These are phyloP conservation scores for Eragrostis tef DNA, from an alignment of 202 grass and related monocot genomes.

Conservation along the genomic window DNA sequence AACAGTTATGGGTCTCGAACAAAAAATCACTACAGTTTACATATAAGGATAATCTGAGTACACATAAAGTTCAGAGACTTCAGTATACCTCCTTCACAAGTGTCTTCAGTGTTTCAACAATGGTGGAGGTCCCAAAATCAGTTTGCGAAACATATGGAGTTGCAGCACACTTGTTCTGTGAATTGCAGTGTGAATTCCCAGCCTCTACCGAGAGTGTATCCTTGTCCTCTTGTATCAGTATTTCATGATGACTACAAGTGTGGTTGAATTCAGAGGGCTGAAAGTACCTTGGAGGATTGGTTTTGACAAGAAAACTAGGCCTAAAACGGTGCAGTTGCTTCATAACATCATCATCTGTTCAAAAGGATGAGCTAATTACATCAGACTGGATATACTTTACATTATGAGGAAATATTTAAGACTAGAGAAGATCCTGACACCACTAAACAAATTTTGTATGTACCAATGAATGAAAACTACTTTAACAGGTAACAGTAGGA, in stretches of 20 bases:
- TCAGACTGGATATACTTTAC: not conserved
- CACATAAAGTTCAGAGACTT: slow-evolving; percentile 20
- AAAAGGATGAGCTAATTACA: slow-evolving; percentile 45
- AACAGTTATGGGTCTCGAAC: slow-evolving; percentile 22
- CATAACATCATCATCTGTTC: slow-evolving; percentile 81
- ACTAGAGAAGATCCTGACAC: slow-evolving; percentile 4
- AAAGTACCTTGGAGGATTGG: slow-evolving; percentile 59
- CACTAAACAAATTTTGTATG: slow-evolving; percentile 26
- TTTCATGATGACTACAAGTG: slow-evolving; percentile 50
- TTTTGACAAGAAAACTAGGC: slow-evolving; percentile 68
- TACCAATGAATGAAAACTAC: not conserved
- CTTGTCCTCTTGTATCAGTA: slow-evolving; percentile 43
- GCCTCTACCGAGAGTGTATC: slow-evolving; percentile 50
- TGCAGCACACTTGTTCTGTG: slow-evolving; percentile 47
- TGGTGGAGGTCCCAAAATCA: slow-evolving; percentile 58
- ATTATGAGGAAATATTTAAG: slow-evolving; percentile 13
- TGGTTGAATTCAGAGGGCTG: slow-evolving; percentile 74
- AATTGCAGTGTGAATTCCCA: slow-evolving; percentile 48
- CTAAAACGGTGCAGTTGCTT: slow-evolving; percentile 64
- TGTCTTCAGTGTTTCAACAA: slow-evolving; percentile 52
- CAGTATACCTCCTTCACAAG: slow-evolving; percentile 71
- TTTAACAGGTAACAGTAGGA: not conserved
- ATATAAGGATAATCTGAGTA: slow-evolving; percentile 24
- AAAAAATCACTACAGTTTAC: slow-evolving; percentile 18
- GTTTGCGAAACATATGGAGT: slow-evolving; percentile 68